Evolutionary conservation across 2,329 filamentous ascomycete genomes (phyloP).

Genomic region (Bretziella fagacearum): DNA sequence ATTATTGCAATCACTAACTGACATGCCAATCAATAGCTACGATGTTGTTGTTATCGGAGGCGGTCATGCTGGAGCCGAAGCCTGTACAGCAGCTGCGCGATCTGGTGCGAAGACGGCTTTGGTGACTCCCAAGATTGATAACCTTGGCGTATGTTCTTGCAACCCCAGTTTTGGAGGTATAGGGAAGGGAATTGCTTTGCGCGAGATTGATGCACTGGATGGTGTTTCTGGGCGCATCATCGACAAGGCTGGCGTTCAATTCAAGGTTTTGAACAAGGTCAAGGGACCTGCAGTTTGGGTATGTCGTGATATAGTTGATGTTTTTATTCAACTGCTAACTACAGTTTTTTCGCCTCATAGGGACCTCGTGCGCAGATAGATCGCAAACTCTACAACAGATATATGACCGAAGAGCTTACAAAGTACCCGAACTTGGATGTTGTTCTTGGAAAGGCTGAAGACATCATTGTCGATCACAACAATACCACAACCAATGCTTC

Average conservation of each 20-base stretch:
- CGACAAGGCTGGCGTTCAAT: slow-evolving; percentile 90
- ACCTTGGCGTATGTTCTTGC: slow-evolving; percentile 88
- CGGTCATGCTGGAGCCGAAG: slow-evolving; percentile 89
- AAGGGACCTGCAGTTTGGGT: slow-evolving; percentile 93
- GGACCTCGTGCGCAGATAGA: slow-evolving; percentile 94
- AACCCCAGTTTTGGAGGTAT: slow-evolving; percentile 98
- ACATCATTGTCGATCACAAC: slow-evolving; percentile 45
- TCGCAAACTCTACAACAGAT: slow-evolving; percentile 66
- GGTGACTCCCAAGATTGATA: slow-evolving; percentile 72
- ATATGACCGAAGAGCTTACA: slow-evolving; percentile 78
- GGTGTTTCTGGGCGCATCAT: slow-evolving; percentile 76
- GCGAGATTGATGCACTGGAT: slow-evolving; percentile 88
- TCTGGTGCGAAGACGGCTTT: slow-evolving; percentile 77
- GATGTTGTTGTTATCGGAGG: slow-evolving; percentile 95
- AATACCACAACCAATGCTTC: slow-evolving; percentile 40
- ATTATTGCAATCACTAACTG: neutral
- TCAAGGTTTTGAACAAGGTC: slow-evolving; percentile 68
- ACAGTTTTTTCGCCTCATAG: slow-evolving; percentile 19
- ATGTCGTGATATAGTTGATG: slow-evolving; percentile 16
- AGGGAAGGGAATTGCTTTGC: slow-evolving; percentile 88
- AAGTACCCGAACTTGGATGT: slow-evolving; percentile 64
- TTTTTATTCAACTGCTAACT: neutral
- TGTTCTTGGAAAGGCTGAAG: slow-evolving; percentile 73
- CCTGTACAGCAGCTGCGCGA: slow-evolving; percentile 76
- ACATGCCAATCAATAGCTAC: slow-evolving; percentile 29